Conservation (phyloP, 2,329 filamentous ascomycete genomes). For the Rasamsonia emersonii region DNA sequence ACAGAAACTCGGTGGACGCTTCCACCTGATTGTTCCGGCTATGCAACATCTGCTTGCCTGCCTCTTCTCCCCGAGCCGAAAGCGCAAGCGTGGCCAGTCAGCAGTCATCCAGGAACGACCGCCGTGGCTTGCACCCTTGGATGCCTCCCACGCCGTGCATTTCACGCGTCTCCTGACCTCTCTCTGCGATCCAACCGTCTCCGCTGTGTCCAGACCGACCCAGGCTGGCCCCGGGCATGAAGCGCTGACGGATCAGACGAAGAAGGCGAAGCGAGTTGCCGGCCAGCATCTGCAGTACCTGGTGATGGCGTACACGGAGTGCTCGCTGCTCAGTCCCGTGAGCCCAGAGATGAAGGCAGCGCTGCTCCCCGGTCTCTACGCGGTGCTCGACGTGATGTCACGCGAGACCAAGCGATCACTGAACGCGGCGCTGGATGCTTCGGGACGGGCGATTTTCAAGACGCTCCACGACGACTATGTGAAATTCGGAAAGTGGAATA, state of each 20-base stretch:
- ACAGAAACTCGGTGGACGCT: constrained; percentile 50
- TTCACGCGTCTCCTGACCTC: constrained; percentile 51
- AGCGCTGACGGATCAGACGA: constrained; percentile 50
- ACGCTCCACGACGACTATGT: constrained; percentile 45
- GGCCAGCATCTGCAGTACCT: constrained; percentile 51
- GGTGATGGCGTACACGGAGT: constrained; percentile 48
- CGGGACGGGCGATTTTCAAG: constrained; percentile 45
- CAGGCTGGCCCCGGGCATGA: constrained; percentile 29
- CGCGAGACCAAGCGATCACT: constrained; percentile 42
- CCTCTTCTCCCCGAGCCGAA: constrained; percentile 43
- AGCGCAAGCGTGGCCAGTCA: constrained; percentile 21
- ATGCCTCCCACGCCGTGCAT: constrained; percentile 37
- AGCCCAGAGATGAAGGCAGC: constrained; percentile 44
- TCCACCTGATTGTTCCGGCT: constrained; percentile 49
- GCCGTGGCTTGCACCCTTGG: constrained; percentile 27
- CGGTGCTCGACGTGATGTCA: constrained; percentile 45
- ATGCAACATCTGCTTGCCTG: constrained; percentile 48
- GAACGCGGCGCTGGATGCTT: constrained; percentile 44
- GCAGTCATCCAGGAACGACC: constrained; percentile 14
- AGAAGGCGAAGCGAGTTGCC: constrained; percentile 49
- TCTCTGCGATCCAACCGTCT: constrained; percentile 53
- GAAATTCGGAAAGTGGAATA: constrained; percentile 40
- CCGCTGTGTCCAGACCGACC: constrained; percentile 38
- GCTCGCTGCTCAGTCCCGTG: constrained; percentile 43
- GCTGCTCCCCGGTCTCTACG: constrained; percentile 44